phyloP scores from a whole-genome alignment of 2,329 filamentous ascomycete genomes.

The Teratosphaeria epicoccoides region DNA sequence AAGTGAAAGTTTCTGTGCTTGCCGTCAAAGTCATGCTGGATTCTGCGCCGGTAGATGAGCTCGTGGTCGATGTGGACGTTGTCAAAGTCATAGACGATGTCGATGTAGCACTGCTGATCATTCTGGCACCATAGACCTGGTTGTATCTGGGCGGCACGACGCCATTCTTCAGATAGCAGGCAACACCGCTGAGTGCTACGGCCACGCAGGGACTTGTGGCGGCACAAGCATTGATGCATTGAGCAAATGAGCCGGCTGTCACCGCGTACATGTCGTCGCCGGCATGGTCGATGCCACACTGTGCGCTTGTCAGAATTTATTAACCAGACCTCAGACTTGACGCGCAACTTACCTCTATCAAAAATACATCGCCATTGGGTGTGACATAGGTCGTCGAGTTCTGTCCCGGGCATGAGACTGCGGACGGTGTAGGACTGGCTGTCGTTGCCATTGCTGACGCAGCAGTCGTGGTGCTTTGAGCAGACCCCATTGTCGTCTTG shows the following conservation, averaged over 20 bases:
- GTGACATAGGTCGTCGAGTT: constrained; percentile 11
- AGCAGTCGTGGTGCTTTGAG: neutral
- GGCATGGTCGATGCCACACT: constrained; percentile 18
- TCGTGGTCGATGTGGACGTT: neutral
- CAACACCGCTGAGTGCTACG: constrained; percentile 12
- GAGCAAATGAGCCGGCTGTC: constrained; percentile 11
- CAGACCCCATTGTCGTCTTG: neutral
- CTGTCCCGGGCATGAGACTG: constrained; percentile 10
- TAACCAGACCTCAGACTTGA: neutral
- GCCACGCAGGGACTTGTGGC: constrained; percentile 17
- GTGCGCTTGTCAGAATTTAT: neutral
- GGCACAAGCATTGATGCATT: constrained; percentile 20
- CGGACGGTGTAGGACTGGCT: neutral
- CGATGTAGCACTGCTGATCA: neutral
- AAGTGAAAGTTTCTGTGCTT: neutral
- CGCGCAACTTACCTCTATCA: constrained; percentile 5
- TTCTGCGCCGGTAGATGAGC: neutral
- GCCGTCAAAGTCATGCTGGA: neutral
- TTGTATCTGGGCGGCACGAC: neutral
- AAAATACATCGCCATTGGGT: constrained; percentile 8
- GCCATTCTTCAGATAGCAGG: neutral
- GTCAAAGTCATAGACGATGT: neutral
- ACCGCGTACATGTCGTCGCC: constrained; percentile 18
- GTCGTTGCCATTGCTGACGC: neutral
- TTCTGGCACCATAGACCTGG: neutral